These are phyloP conservation scores for Ustilago lituana DNA, from an alignment of 1,284 basidiomycete species.

Conservation along the genomic window DNA sequence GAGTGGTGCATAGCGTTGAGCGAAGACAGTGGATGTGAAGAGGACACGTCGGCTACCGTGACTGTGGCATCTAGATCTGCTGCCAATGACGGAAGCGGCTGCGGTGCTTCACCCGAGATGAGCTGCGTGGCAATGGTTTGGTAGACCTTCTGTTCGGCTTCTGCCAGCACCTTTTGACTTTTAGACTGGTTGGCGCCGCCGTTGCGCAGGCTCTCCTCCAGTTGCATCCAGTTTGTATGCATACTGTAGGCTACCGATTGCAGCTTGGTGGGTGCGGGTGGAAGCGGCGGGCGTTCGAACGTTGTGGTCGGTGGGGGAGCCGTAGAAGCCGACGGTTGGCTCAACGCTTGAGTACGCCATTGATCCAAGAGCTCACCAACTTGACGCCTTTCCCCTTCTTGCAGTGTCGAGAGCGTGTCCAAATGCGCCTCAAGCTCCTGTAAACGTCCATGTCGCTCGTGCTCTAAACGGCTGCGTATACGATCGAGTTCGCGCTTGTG, in stretches of 20 bases:
- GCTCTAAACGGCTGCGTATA: slow-evolving; percentile 38
- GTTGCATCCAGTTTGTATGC: slow-evolving; percentile 29
- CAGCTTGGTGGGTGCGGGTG: slow-evolving; percentile 6
- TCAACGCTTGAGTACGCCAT: slow-evolving; percentile 14
- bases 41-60: background rate
- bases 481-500: slow-evolving; percentile 45
- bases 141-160: slow-evolving; percentile 38
- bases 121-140: slow-evolving; percentile 32
- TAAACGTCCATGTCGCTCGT: slow-evolving; percentile 26
- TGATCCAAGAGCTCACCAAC: slow-evolving; percentile 32
- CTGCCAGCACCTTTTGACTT: slow-evolving; percentile 28
- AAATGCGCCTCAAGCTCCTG: slow-evolving; percentile 26
- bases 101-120: slow-evolving; percentile 23
- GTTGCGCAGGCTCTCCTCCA: slow-evolving; percentile 17
- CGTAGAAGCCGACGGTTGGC: background rate
- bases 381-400: slow-evolving; percentile 25
- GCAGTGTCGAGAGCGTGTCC: slow-evolving; percentile 16
- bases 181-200: slow-evolving; percentile 35
- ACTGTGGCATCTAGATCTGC: background rate
- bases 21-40: slow-evolving; percentile 13
- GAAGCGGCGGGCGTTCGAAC: slow-evolving; percentile 2
- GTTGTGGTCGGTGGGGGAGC: background rate
- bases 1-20: slow-evolving; percentile 37
- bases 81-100: background rate
- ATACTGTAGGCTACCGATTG: slow-evolving; percentile 33